Evolutionary conservation across 2,329 filamentous ascomycete species (phyloP).

Genomic region (Penicillium sp.): DNA sequence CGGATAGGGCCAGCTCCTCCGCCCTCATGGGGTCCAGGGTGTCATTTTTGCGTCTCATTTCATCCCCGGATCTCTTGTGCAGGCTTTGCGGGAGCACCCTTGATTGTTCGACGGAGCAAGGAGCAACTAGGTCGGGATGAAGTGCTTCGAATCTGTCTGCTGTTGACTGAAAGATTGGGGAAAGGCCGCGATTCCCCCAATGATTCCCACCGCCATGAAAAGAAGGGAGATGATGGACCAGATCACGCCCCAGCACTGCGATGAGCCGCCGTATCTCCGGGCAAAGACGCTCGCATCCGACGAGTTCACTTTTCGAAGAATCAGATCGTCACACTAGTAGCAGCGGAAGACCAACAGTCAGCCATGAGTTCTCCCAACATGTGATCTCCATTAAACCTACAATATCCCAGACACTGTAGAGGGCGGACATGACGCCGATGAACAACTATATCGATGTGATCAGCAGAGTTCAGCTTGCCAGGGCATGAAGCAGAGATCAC

Average conservation of each 20-base stretch:
- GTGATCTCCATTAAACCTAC: constrained; percentile 31
- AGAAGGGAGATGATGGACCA: constrained; percentile 67
- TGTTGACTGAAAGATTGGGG: constrained; percentile 64
- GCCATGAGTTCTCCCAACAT: background rate
- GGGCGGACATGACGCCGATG: constrained; percentile 73
- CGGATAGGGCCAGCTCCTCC: too few relatives aligned
- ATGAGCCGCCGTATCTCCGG: constrained; percentile 69
- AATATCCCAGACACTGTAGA: constrained; percentile 81
- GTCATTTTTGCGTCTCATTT: too few relatives aligned
- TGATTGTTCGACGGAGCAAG: too few relatives aligned
- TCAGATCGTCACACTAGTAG: constrained; percentile 65
- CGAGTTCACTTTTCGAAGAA: constrained; percentile 71
- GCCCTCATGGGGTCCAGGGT: too few relatives aligned
- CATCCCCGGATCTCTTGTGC: background rate
- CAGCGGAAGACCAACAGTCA: background rate
- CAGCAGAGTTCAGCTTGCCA: background rate
- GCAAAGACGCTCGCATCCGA: constrained; percentile 77
- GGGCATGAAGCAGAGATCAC: too few relatives aligned
- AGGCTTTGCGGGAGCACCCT: background rate
- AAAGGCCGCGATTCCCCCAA: constrained; percentile 72
- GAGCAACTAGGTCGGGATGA: constrained; percentile 47
- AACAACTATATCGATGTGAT: constrained; percentile 49
- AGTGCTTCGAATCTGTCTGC: constrained; percentile 60
- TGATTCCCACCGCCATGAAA: constrained; percentile 67
- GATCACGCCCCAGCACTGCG: constrained; percentile 73